Conservation (phyloP, 768 basidiomycete genomes). For the Gyrodon lividus region DNA sequence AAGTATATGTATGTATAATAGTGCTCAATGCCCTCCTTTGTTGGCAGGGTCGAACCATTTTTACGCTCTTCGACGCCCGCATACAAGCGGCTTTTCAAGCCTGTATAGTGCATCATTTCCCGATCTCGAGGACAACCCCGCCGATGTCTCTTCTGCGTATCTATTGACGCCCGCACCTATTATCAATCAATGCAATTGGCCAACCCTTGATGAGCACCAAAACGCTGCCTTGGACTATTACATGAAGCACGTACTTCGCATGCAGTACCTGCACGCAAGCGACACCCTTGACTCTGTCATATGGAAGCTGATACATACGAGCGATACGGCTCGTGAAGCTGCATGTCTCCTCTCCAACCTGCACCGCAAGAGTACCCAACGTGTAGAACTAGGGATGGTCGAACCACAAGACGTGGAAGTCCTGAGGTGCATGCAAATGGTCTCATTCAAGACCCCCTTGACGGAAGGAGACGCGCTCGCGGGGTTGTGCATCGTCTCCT, state of each 20-base stretch:
- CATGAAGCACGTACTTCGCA: slow-evolving; percentile 57
- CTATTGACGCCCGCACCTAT: slow-evolving; percentile 6
- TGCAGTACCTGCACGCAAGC: slow-evolving; percentile 72
- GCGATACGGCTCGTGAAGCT: slow-evolving; percentile 51
- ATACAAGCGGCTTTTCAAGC: slow-evolving; percentile 29
- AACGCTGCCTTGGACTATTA: slow-evolving; percentile 42
- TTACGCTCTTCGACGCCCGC: slow-evolving; percentile 26
- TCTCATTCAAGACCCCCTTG: slow-evolving; percentile 21
- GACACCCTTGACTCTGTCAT: slow-evolving; percentile 45
- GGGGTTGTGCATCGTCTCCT: slow-evolving; percentile 71
- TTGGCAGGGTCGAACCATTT: slow-evolving; percentile 45
- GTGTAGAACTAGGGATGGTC: slow-evolving; percentile 18
- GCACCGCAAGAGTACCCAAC: slow-evolving; percentile 39
- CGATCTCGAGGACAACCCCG: slow-evolving; percentile 14
- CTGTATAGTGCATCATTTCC: slow-evolving; percentile 10
- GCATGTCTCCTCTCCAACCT: slow-evolving; percentile 63
- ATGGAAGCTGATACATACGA: slow-evolving; percentile 46
- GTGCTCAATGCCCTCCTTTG: slow-evolving; percentile 62
- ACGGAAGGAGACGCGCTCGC: slow-evolving; percentile 76
- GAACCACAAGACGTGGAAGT: slow-evolving; percentile 24
- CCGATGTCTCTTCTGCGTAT: slow-evolving; percentile 24
- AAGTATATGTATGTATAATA: slow-evolving; percentile 64
- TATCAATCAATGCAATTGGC: slow-evolving; percentile 14
- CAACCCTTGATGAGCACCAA: slow-evolving; percentile 17
- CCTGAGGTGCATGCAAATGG: slow-evolving; percentile 25